These are phyloP conservation scores for Fusarium albosuccineum DNA, from an alignment of 2,329 filamentous ascomycete genomes.

Conservation along the genomic window DNA sequence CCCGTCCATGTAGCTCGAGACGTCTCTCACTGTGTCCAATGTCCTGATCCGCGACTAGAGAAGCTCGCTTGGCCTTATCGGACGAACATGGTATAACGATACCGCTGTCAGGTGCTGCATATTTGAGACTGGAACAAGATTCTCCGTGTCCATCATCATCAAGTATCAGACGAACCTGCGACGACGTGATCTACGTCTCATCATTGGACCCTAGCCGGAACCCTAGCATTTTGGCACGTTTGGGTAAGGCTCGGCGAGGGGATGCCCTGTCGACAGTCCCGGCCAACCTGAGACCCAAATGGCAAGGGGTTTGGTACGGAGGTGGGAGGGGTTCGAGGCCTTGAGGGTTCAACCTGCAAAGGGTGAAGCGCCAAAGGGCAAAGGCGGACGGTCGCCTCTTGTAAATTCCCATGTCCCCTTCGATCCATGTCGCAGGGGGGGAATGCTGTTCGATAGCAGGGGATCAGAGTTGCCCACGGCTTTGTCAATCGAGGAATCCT, in stretches of 20 bases:
- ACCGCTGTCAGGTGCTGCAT: constrained; percentile 33
- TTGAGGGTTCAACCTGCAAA: constrained; percentile 23
- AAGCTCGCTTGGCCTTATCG: constrained; percentile 27
- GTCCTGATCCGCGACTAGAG: background rate
- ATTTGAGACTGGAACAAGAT: constrained; percentile 41
- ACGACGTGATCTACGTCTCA: constrained; percentile 40
- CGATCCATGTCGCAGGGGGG: constrained; percentile 29
- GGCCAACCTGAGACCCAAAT: constrained; percentile 45
- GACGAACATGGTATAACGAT: constrained; percentile 24
- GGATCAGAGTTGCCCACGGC: background rate
- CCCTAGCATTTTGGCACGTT: constrained; percentile 21
- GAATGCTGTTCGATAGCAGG: constrained; percentile 1
- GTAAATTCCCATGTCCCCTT: constrained; percentile 42
- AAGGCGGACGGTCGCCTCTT: constrained; percentile 33
- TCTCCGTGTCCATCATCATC: constrained; percentile 42
- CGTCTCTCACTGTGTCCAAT: constrained; percentile 28
- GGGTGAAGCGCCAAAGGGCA: constrained; percentile 27
- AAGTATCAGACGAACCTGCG: constrained; percentile 44
- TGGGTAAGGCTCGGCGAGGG: constrained; percentile 16
- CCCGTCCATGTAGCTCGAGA: constrained; percentile 28
- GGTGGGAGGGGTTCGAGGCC: constrained; percentile 19
- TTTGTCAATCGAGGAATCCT: constrained; percentile 1
- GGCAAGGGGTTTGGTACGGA: constrained; percentile 35
- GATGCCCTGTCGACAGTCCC: constrained; percentile 26
- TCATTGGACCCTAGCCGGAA: constrained; percentile 28